Percentiles rank a stretch among this genome's conserved stretches.
Conservation (phyloP, 805 yeast species). For the Hanseniaspora vineae region DNA sequence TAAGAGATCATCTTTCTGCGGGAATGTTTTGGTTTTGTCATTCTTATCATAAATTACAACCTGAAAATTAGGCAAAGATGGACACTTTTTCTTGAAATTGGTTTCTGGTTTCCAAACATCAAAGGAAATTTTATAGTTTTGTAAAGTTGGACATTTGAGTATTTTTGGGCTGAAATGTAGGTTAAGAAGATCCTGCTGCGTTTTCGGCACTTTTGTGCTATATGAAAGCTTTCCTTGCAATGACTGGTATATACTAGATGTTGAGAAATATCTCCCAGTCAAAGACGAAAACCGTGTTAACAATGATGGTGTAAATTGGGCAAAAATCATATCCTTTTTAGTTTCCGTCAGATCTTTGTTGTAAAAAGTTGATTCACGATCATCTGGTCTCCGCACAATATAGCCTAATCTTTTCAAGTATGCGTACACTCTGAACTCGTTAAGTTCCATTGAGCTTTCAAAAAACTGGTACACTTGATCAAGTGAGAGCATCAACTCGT, state of each 20-base stretch:
- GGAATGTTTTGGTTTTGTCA: constrained; percentile 27
- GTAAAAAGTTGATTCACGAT: constrained; percentile 1
- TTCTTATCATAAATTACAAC: constrained; percentile 43
- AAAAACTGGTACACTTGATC: constrained; percentile 51
- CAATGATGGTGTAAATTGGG: background rate
- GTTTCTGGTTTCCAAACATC: constrained; percentile 80
- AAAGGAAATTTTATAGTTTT: constrained; percentile 28
- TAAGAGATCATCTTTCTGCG: constrained; percentile 32
- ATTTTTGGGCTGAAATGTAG: background rate
- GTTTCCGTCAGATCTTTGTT: background rate
- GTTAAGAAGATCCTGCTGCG: constrained; percentile 4
- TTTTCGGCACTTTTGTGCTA: constrained; percentile 9
- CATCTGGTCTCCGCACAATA: constrained; percentile 32
- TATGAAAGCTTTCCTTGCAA: constrained; percentile 18
- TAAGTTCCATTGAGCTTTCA: constrained; percentile 29
- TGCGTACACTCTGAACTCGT: constrained; percentile 55
- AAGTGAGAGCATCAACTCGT: constrained; percentile 36
- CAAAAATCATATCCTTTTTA: background rate
- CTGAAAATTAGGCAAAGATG: constrained; percentile 66
- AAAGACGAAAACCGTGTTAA: constrained; percentile 7
- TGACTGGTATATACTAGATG: constrained; percentile 20
- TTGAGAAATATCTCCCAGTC: constrained; percentile 12
- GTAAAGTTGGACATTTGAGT: background rate
- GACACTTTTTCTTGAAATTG: constrained; percentile 53
- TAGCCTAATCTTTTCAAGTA: constrained; percentile 70